A percentile compares a stretch with the other conserved stretches of the same genome.
phyloP scores from a whole-genome alignment of 768 basidiomycete species.

The Russula virescens region DNA sequence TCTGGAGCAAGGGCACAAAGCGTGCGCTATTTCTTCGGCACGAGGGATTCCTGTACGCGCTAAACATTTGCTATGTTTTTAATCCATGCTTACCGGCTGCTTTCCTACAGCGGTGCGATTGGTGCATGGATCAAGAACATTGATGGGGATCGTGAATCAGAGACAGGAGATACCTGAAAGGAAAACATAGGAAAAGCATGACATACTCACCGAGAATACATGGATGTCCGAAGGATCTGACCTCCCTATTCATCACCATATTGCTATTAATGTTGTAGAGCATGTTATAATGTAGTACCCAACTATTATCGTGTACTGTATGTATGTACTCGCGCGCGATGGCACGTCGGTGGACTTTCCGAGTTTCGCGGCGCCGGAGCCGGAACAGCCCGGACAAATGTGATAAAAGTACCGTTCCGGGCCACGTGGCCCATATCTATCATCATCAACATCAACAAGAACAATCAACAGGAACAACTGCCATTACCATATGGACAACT shows the following conservation, averaged over 20 bases:
- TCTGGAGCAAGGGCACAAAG: constrained; percentile 98
- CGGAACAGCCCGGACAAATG: not conserved
- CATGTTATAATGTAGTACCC: constrained; percentile 1
- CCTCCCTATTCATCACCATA: not conserved
- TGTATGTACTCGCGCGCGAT: no score
- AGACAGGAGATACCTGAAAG: constrained; percentile 17
- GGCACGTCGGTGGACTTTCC: no score
- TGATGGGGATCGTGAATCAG: constrained; percentile 36
- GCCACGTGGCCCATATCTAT: not conserved
- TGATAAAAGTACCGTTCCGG: not conserved
- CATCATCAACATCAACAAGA: not conserved
- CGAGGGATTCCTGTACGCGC: constrained; percentile 90
- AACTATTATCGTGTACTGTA: no score
- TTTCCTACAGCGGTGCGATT: constrained; percentile 65
- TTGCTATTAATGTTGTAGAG: constrained; percentile 11
- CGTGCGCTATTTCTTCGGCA: constrained; percentile 94
- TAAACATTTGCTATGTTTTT: constrained; percentile 12
- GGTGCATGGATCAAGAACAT: constrained; percentile 99
- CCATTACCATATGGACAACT: not conserved
- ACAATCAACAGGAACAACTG: no score
- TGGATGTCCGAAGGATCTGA: not conserved
- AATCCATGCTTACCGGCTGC: constrained; percentile 14
- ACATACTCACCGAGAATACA: not conserved
- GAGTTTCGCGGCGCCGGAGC: not conserved
- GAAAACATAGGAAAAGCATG: not conserved